These are phyloP conservation scores for Arachis hypogaea DNA, from an alignment of 306 rosid species.

Conservation along the genomic window DNA sequence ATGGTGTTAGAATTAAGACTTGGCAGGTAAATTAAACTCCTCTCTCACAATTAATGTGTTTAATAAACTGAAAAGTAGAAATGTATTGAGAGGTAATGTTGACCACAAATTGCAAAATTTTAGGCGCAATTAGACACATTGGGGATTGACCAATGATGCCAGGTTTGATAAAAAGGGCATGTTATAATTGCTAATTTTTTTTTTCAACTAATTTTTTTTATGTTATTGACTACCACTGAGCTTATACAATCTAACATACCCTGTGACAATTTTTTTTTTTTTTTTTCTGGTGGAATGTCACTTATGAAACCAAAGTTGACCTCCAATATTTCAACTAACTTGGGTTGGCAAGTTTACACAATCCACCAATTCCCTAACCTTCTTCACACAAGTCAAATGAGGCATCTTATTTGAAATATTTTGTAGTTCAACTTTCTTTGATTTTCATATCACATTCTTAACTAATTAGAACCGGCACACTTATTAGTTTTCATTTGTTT, in stretches of 20 bases:
- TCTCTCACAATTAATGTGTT: no score
- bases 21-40: constrained; percentile 65
- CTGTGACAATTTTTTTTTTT: not conserved
- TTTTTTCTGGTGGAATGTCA: constrained; percentile 2
- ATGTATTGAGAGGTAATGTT: not conserved
- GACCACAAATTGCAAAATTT: constrained; percentile 15
- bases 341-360: constrained; percentile 19
- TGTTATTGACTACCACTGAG: not conserved
- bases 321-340: constrained; percentile 34
- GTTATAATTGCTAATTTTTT: not conserved
- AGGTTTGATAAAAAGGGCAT: not conserved
- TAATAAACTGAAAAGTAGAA: no score
- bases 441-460: constrained; percentile 12
- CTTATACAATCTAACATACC: not conserved
- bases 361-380: constrained; percentile 44
- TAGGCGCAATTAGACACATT: constrained; percentile 16
- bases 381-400: constrained; percentile 35
- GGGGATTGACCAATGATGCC: constrained; percentile 20
- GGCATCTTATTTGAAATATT: not conserved
- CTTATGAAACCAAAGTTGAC: constrained; percentile 24
- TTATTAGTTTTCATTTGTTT: not conserved
- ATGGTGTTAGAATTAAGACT: constrained; percentile 90
- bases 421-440: constrained; percentile 32
- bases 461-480: constrained; percentile 13
- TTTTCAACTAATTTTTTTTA: constrained; percentile 1